These are phyloP conservation scores for Mortierella sp. DNA, from an alignment of 371 early-diverging fungal genomes.

Conservation along the genomic window DNA sequence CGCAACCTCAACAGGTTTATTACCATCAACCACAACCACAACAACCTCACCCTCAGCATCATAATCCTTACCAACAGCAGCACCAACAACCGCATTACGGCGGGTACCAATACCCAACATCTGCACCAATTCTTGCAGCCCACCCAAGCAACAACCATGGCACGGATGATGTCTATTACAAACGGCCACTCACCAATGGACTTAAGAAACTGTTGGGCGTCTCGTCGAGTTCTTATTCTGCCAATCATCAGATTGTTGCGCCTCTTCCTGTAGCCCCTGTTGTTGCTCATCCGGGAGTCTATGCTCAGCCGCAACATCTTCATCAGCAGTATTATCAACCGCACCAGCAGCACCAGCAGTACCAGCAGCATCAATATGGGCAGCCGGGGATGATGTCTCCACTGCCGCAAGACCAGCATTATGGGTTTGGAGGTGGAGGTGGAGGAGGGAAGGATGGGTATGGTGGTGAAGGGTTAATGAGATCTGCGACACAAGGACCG, in stretches of 20 bases:
- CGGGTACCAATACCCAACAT: neutral
- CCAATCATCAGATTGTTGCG: neutral
- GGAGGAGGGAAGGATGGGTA: neutral
- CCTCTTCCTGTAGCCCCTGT: neutral
- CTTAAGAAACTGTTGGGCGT: neutral
- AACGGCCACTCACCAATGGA: neutral
- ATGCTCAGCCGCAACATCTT: neutral
- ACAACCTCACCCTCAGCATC: neutral
- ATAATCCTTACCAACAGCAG: neutral
- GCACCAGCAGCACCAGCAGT: slow-evolving; percentile 1
- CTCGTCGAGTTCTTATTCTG: neutral
- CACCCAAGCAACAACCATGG: slow-evolving; percentile 1
- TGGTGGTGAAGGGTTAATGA: neutral
- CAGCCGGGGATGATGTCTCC: neutral
- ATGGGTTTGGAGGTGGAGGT: neutral
- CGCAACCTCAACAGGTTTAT: neutral
- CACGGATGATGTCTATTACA: slow-evolving; percentile 1
- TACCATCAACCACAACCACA: slow-evolving; percentile 9
- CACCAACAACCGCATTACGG: neutral
- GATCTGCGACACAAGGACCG: neutral
- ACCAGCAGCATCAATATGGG: neutral
- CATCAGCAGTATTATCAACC: neutral
- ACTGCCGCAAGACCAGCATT: neutral
- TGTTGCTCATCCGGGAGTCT: neutral
- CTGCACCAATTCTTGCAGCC: neutral